These are phyloP conservation scores for Lolium rigidum DNA, from an alignment of 176 grass and related monocot genomes.

Conservation along the genomic window DNA sequence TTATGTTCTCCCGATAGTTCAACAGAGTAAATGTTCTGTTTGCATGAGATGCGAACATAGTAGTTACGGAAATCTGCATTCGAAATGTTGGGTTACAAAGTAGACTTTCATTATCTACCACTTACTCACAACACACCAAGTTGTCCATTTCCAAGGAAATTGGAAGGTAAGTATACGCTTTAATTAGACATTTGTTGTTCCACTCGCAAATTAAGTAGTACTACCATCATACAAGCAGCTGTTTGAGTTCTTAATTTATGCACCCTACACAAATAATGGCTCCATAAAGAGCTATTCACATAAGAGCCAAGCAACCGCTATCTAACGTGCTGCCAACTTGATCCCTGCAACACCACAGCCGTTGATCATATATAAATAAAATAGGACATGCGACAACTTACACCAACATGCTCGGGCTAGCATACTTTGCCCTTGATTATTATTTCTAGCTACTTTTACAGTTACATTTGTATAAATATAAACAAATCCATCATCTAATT, in stretches of 20 bases:
- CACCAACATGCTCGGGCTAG: slow-evolving; percentile 41
- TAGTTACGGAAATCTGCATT: neutral
- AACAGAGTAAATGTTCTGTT: neutral
- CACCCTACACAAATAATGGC: slow-evolving; percentile 30
- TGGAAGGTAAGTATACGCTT: neutral
- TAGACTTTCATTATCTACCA: slow-evolving; percentile 32
- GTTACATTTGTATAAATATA: neutral
- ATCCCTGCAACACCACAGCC: slow-evolving; percentile 48
- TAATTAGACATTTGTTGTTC: slow-evolving; percentile 12
- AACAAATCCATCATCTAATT: neutral
- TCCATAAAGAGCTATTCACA: slow-evolving; percentile 22
- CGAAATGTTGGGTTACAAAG: neutral
- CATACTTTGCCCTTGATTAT: neutral
- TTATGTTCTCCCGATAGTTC: neutral
- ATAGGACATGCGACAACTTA: slow-evolving; percentile 43
- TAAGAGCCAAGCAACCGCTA: slow-evolving; percentile 21
- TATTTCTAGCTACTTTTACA: slow-evolving; percentile 6
- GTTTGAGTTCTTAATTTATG: neutral
- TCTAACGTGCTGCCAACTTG: slow-evolving; percentile 62
- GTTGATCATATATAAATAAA: slow-evolving; percentile 30
- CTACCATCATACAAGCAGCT: slow-evolving; percentile 28
- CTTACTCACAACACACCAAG: slow-evolving; percentile 14
- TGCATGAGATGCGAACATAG: neutral
- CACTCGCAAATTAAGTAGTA: slow-evolving; percentile 30
- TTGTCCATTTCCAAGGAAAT: neutral